phyloP scores from a whole-genome alignment of 305 asterid species.

The Fraxinus latifolia region DNA sequence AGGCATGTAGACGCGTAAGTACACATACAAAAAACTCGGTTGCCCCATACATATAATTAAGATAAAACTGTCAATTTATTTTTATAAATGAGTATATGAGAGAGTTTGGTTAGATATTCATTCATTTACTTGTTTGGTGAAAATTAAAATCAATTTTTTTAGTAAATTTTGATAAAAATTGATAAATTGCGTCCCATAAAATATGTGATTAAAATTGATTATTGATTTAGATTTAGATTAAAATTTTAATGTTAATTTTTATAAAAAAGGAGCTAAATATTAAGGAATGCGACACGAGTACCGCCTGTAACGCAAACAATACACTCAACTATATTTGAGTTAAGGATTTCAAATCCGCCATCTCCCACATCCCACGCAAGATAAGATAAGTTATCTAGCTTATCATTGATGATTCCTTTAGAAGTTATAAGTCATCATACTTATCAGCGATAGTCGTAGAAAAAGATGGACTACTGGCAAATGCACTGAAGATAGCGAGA shows the following conservation, averaged over 20 bases:
- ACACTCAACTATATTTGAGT: conserved; percentile 77
- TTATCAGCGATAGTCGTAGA: conserved; percentile 63
- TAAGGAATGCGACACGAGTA: not conserved
- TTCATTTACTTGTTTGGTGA: too few species aligned
- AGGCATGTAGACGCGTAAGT: not conserved
- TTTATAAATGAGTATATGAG: not conserved
- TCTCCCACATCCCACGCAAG: conserved; percentile 48
- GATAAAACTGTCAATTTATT: not conserved
- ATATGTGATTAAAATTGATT: too few species aligned
- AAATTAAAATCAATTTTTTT: too few species aligned
- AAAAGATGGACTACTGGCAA: conserved; percentile 74
- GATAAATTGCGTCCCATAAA: too few species aligned
- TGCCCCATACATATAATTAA: not conserved
- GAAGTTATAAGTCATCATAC: fast-evolving
- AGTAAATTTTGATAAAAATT: too few species aligned
- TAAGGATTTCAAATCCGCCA: conserved; percentile 80
- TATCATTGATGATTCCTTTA: not conserved
- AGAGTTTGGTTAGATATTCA: not conserved
- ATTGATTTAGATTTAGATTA: too few species aligned
- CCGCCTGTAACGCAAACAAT: conserved; percentile 41
- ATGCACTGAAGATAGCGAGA: conserved; percentile 95
- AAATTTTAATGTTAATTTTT: too few species aligned
- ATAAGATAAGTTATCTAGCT: fast-evolving
- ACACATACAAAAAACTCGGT: not conserved
- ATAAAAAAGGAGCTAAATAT: too few species aligned